Evolutionary conservation across 2,329 filamentous ascomycete species (phyloP), one percentile per base, ranked within the genome.

Genomic region (Annulohypoxylon truncatum): DNA sequence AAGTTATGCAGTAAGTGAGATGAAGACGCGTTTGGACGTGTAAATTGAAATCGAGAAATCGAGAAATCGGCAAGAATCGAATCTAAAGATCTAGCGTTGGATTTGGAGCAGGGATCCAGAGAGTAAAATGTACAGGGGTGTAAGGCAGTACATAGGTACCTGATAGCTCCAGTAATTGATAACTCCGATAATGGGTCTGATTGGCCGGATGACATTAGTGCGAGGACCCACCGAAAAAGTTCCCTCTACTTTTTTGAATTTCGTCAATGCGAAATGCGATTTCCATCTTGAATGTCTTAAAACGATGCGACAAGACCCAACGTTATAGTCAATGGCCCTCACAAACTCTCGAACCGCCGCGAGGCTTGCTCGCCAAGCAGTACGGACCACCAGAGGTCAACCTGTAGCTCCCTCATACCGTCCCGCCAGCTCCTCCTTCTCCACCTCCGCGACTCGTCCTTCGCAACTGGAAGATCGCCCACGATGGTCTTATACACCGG

Each of bases 401-500:
- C 66, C 68, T 47, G 60, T 29, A 18, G n/a, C 63, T 20, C 38
- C 67, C 8, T 28, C 53, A 26, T 53, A 35, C 51, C 71, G 61
- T 28, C 67, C 66, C 40, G 26, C 69, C 20, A 64, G 56, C 53
- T 69, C 71, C 51, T 69, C 71, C 28, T 76, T 77, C 44, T 70
- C 75, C 13, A 74, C 72, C 8, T 72, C 75, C 1, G 31, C 68
- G 13, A 15, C 64, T 26, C 67, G 68, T 52, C 33, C 51, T 6
- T 51, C 48, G 26, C 42, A 71, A 26, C n/a, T 63, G 15, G 46
- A 60, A 20, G 54, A 70, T 1, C 33, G 44, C n/a, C 90, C 90
- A 53, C 84, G 91, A 81, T 94, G 91, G 91, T 84, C 87, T 9
- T 85, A 89, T 74, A 94, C 91, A 6, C 91, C 91, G 8, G 81